These are phyloP conservation scores for Xerocomus potaroensis DNA, from an alignment of 768 basidiomycete species.

Conservation along the genomic window DNA sequence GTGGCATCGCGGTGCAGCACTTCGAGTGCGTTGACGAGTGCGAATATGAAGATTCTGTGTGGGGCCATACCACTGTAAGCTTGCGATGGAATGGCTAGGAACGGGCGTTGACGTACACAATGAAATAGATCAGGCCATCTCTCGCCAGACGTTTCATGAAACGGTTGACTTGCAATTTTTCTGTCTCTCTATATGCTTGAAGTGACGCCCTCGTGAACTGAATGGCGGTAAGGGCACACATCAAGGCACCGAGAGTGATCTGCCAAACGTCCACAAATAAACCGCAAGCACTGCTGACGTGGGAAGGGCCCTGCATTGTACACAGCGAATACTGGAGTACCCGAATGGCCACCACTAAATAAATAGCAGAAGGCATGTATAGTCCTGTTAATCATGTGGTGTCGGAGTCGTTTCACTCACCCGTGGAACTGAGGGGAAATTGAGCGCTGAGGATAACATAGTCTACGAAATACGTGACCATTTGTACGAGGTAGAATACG, in stretches of 20 bases:
- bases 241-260: neutral
- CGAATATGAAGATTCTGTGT: neutral
- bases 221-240: neutral
- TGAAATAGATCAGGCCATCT: neutral
- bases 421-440: neutral
- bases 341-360: neutral
- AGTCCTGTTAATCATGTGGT: neutral
- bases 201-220: neutral
- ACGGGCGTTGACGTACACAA: neutral
- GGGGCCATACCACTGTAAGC: neutral
- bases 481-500: neutral
- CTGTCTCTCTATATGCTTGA: neutral
- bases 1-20: too few relatives aligned
- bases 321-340: neutral
- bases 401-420: neutral
- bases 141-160: neutral
- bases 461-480: neutral
- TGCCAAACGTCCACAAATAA: neutral
- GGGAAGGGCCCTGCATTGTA: neutral
- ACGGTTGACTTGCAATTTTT: neutral
- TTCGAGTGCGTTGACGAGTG: neutral
- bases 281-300: neutral
- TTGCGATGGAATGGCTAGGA: neutral
- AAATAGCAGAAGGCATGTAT: too few relatives aligned
- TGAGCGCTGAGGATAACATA: neutral